Evolutionary conservation across 1,284 basidiomycete genomes (phyloP), one percentile per base, ranked within the genome.

Genomic region (Cryptococcus deneoformans): DNA sequence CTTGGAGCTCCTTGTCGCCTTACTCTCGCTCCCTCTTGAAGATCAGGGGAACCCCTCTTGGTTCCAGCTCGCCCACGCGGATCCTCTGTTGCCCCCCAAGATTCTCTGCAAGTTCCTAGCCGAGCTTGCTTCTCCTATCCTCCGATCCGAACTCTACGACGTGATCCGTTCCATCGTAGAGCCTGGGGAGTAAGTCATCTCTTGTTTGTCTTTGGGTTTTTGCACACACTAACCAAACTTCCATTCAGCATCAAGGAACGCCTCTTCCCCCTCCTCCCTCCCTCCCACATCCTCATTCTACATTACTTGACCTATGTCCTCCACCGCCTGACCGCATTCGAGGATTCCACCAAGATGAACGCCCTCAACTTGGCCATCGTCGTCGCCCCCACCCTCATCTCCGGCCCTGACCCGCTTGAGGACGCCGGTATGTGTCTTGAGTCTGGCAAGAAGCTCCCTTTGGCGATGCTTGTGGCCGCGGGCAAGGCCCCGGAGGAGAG

Each of bases 371-470:
- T 70, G 6, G 67, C 75, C 0, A 73, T 74, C 49, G 65, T 69
- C 11, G 53, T 74, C 20, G 68, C 75, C 1, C 75, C 75, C 5
- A 47, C 62, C 3, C 59, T 77, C 39, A 67, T 77, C n/a, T 12
- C 49, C 6, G 66, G 68, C 6, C 57, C 62, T 3, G 65, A 75
- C 49, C 49, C 68, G 7, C 46, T 72, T 6, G 67, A 68, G 52
- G 75, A 77, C 54, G 64, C 68, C 7, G 58, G 57, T 12, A 55
- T 77, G 56, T 72, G 72, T 46, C 49, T 72, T 29, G 61, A 61
- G 14, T 65, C 69, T 0, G 67, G 68, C 2, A 65, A 61, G 51
- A 40, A 53, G 8, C 46, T 69, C 37, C 69, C 65, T 9, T n/a
- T 50, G 42, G 69, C 50, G 11, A 46, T 67, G 59, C 35, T 35